Evolutionary conservation across 257 asterid species (phyloP), one percentile per base, ranked within the genome.

Genomic region (Solanum megistacrolobum): DNA sequence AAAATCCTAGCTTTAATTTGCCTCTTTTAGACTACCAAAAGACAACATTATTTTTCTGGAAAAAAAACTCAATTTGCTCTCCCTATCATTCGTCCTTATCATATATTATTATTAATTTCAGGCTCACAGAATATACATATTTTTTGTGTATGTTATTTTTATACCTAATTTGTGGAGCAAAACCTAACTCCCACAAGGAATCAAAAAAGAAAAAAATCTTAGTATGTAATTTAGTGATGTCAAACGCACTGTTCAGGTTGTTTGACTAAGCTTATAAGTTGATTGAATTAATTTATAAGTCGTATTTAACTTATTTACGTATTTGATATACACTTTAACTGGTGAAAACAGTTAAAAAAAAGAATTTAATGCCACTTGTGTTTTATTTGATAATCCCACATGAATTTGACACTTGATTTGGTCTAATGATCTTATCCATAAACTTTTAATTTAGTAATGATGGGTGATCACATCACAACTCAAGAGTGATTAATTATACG

Each of bases 191-290:
- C 39, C 38, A 29, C 14, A 27, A 16, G 60, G 27, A 11, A 58
- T 0, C 5, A 58, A 58, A 58, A 55, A 1, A 20, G 5, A 58
- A 20, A 58, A 3, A 58, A 6, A 52, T 6, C 62, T 20, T 0
- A 58, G 2, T 20, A 8, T 21, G 2, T 20, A 1, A 58, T 8
- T 20, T 58, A 7, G 66, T 9, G 66, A 1, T 58, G 12, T 58
- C 25, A 21, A 20, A 58, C 1, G 9, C 12, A 20, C 5, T 0
- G 0, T 58, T 58, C 2, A 20, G 2, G 1, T 58, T 58, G 1
- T 58, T 58, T 7, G 66, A 58, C 11, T 21, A 58, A 21, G 12
- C 2, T 58, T 58, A 58, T 58, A 21, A 58, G 1, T 58, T 58
- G 5, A 1, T 58, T 58, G 5, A 58, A 20, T 8, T 58, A 10